These are phyloP conservation scores for Dorcoceras hygrometricum DNA, from an alignment of 257 asterid species.

Conservation along the genomic window DNA sequence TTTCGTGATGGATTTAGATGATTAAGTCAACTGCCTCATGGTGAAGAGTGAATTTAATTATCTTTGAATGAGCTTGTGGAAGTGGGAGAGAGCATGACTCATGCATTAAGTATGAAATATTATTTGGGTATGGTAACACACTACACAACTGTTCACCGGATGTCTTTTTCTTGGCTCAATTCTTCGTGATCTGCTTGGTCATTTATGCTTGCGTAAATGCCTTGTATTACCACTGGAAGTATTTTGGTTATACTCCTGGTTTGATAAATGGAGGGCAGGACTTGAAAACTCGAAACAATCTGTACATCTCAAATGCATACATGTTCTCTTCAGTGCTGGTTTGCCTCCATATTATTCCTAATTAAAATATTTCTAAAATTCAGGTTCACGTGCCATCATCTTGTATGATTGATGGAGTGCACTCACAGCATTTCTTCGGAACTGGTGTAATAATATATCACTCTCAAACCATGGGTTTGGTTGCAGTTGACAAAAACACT, in stretches of 20 bases:
- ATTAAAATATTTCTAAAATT: constrained; percentile 17
- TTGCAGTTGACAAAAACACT: constrained; percentile 94
- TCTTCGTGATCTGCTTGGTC: not conserved
- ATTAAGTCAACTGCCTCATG: not conserved
- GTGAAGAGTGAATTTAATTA: not conserved
- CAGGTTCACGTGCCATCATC: constrained; percentile 99
- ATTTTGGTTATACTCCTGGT: constrained; percentile 14
- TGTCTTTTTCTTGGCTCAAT: not conserved
- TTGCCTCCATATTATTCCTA: constrained; percentile 18
- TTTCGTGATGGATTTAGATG: not conserved
- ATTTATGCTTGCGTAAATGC: constrained; percentile 2
- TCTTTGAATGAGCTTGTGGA: not conserved
- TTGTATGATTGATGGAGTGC: constrained; percentile 99
- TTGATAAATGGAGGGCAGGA: constrained; percentile 15
- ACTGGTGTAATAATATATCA: constrained; percentile 90
- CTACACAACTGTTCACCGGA: not conserved
- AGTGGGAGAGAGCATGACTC: not conserved
- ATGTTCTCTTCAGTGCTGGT: constrained; percentile 14
- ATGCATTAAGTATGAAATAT: not conserved
- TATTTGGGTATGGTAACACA: not conserved
- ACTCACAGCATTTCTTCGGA: constrained; percentile 96
- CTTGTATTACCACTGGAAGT: constrained; percentile 13
- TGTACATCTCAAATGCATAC: not conserved
- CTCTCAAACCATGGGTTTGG: constrained; percentile 87
- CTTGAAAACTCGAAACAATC: constrained; percentile 10